Base-by-base conservation (phyloP, 1,139 yeast species). In the Schwanniomyces etchellsii region DNA sequence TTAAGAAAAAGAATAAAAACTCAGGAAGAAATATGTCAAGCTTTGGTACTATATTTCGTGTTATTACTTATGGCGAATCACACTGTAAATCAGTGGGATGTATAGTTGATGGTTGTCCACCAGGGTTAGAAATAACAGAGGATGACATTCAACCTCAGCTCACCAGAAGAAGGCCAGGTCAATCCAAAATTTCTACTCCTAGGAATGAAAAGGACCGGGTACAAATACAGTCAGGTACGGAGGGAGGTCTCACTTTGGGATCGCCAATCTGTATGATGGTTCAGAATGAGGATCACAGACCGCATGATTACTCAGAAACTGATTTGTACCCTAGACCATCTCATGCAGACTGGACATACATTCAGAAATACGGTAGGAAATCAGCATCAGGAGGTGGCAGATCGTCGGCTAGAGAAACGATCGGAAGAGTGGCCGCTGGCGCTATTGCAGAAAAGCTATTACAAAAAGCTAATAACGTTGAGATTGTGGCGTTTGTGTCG, bases 81-180 rank as follows among this genome's bases (percentile, higher is more conserved):
- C 98, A 91, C 66, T 91, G 98, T 65, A 82, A 78, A 51, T 85
- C 96, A n/a, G 98, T 91, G 26, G 98, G 98, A 18, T 91, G 98
- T 63, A 91, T 91, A 39, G 96, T 91, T 28, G 98, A 91, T 48
- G 98, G 98, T 32, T 93, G 89, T 29, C 98, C 98, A 28, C 97
- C 98, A 20, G 96, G 96, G 18, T 69, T 91, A 72, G 71, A 77
- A 10, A 72, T 91, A 35, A 72, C 83, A 13, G 97, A 86, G 57
- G 77, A 64, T 7, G 98, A 91, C 51, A 76, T 91, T 45, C 98
- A 91, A 64, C 95, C 96, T 12, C 98, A 91, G 64, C 66, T 91
- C 44, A 81, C 95, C 20, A 77, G 98, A 62, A 81, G 98, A 71
- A 81, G 98, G 64, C 98, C 98, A 2, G 98, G 98, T 28, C 98